Conservation (phyloP, 2,329 filamentous ascomycete genomes). For the Calonectria honghensis region DNA sequence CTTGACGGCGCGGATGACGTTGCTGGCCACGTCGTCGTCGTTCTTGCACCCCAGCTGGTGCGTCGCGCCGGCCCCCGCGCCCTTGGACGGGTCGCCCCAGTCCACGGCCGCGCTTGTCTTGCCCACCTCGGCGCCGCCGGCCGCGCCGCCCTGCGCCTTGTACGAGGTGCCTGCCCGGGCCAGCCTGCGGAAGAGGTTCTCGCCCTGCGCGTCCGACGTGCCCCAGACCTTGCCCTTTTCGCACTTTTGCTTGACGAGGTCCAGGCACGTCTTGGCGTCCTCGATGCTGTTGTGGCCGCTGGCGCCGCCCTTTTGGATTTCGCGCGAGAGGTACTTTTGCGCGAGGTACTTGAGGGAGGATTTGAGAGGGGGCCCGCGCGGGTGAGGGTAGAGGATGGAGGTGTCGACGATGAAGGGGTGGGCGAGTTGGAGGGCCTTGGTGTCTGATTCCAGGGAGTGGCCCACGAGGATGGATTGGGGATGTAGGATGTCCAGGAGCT, state of each 20-base stretch:
- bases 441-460: conserved; percentile 88
- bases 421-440: conserved; percentile 88
- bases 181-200: conserved; percentile 93
- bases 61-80: conserved; percentile 73
- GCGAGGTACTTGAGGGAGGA: conserved; percentile 92
- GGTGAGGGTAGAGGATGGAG: conserved; percentile 91
- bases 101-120: conserved; percentile 87
- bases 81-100: conserved; percentile 86
- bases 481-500: conserved; percentile 82
- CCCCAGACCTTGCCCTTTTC: conserved; percentile 94
- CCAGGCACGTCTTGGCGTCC: conserved; percentile 92
- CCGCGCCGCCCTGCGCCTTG: conserved; percentile 75
- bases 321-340: conserved; percentile 88
- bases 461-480: conserved; percentile 85
- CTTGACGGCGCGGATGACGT: conserved; percentile 74
- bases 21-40: conserved; percentile 75
- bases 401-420: conserved; percentile 98
- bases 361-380: conserved; percentile 91
- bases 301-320: conserved; percentile 88
- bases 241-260: conserved; percentile 96
- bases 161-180: conserved; percentile 77
- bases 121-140: conserved; percentile 72
- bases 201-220: conserved; percentile 83
- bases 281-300: conserved; percentile 93
- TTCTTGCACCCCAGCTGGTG: conserved; percentile 74